Base-by-base conservation (phyloP, 345 rosid genomes). In the Clarkia xantiana region DNA sequence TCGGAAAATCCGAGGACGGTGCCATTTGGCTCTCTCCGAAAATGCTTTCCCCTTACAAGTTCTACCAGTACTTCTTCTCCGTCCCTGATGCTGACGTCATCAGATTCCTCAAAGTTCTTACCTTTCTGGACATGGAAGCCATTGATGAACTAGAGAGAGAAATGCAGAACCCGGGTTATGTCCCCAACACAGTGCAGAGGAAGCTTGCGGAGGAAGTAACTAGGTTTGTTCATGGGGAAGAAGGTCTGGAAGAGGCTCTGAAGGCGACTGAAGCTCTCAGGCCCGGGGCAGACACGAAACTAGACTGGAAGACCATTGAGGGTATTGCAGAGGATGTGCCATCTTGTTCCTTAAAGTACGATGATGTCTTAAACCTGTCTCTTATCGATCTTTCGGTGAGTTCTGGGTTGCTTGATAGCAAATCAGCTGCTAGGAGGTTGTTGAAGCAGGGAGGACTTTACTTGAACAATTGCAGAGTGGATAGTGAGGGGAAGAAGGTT, bases 1-100 rank as follows among this genome's bases (percentile, higher is more conserved):
- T 90, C 46, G 96, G 97, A n/a, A 90, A 90, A 56, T 90, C 97
- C 0, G 97, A 90, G 70, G 96, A 83, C 44, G 97, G 96, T 51
- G 97, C 97, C n/a, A 70, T 90, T 54, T 90, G 97, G 97, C 74
- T 90, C 10, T 76, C 89, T 0, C 79, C 96, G 1, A 56, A 80
- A 0, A 62, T 77, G 76, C 49, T 90, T 40, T 90, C 96, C 9
- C 89, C 96, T 6, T 90, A 86, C 64, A 86, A 81, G 66, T 90
- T 90, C 56, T 90, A 86, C 64, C 96, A 90, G 76, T 78, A 86
- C 66, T 86, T 86, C 72, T 90, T 90, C 72, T 72, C 91, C n/a
- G 82, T 90, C 47, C 78, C 94, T 7, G 97, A 90, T 44, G 70
- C 65, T 5, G 97, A 90, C 65, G 74, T 90, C 40, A 70, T 86